Conservation (phyloP, 768 basidiomycete species). For the Mrakia gelida region DNA sequence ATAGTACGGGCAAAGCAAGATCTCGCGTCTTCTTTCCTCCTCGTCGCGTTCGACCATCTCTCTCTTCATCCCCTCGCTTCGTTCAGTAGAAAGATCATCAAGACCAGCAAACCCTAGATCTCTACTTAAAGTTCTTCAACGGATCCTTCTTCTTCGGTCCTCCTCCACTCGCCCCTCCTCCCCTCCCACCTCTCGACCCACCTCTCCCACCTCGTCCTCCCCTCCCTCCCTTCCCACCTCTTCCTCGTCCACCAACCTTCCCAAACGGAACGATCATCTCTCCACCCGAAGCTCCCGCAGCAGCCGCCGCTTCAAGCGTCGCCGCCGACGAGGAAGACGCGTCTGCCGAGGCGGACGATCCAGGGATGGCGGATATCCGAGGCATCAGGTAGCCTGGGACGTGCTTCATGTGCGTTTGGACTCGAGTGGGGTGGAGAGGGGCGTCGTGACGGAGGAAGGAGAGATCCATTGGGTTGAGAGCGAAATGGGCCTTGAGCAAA, state of each 20-base stretch:
- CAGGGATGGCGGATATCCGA: conserved; percentile 60
- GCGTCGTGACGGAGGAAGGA: conserved; percentile 92
- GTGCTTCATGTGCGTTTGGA: conserved; percentile 93
- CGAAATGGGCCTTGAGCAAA: conserved; percentile 77
- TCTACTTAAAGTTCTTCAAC: conserved; percentile 32
- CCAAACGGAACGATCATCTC: conserved; percentile 32
- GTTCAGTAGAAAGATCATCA: neutral
- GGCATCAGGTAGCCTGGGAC: conserved; percentile 90
- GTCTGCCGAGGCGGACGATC: conserved; percentile 23
- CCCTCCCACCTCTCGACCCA: conserved; percentile 25
- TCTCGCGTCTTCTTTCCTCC: no score
- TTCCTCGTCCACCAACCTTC: conserved; percentile 27
- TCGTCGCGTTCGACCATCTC: no score
- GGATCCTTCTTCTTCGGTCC: conserved; percentile 32
- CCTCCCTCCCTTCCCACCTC: conserved; percentile 18
- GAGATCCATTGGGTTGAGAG: conserved; percentile 90
- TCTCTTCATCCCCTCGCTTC: no score
- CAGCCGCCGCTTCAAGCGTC: conserved; percentile 9
- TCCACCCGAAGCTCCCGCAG: conserved; percentile 3
- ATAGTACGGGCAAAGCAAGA: no score
- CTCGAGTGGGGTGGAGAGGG: conserved; percentile 79
- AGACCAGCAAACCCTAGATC: neutral
- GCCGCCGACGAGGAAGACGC: neutral
- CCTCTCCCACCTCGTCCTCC: conserved; percentile 31
- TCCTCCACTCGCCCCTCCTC: conserved; percentile 9